Percentiles rank a stretch among this genome's conserved stretches.
Evolutionary conservation across 257 asterid genomes (phyloP).

Genomic region (Rehmannia glutinosa): DNA sequence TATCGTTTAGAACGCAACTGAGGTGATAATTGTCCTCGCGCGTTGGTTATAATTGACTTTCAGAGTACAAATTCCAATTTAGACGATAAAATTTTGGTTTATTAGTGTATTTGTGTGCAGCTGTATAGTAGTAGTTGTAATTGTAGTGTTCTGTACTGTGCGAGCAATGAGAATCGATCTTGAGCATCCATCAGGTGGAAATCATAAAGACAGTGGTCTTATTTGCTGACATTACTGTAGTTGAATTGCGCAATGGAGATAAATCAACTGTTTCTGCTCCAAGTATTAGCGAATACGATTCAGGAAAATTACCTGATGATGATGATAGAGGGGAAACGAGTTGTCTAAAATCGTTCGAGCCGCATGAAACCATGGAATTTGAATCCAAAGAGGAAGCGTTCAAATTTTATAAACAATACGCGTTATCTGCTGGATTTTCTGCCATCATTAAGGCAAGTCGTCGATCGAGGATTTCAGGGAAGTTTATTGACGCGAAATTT

Average conservation of each 20-base stretch:
- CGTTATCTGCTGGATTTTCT: slow-evolving; percentile 36
- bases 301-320: too few species aligned
- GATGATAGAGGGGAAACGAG: too few species aligned
- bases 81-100: too few species aligned
- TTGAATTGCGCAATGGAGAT: slow-evolving; percentile 14
- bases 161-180: slow-evolving; percentile 28
- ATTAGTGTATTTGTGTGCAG: neutral
- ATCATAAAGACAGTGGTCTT: slow-evolving; percentile 6
- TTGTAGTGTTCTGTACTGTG: neutral
- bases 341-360: slow-evolving; percentile 22
- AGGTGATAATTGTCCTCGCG: neutral
- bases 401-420: slow-evolving; percentile 41
- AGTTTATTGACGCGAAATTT: slow-evolving; percentile 53
- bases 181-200: slow-evolving; percentile 25
- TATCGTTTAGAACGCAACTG: neutral
- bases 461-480: slow-evolving; percentile 49
- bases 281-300: too few species aligned
- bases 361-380: slow-evolving; percentile 39
- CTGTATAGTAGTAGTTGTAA: neutral
- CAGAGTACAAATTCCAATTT: slow-evolving; percentile 7
- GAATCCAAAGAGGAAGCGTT: slow-evolving; percentile 58
- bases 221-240: slow-evolving; percentile 2
- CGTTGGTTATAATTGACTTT: neutral
- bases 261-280: slow-evolving; percentile 21
- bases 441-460: slow-evolving; percentile 56